A percentile compares a stretch with the other conserved stretches of the same genome.
These are phyloP conservation scores for Hippophae rhamnoides DNA, from an alignment of 306 rosid genomes.

Conservation along the genomic window DNA sequence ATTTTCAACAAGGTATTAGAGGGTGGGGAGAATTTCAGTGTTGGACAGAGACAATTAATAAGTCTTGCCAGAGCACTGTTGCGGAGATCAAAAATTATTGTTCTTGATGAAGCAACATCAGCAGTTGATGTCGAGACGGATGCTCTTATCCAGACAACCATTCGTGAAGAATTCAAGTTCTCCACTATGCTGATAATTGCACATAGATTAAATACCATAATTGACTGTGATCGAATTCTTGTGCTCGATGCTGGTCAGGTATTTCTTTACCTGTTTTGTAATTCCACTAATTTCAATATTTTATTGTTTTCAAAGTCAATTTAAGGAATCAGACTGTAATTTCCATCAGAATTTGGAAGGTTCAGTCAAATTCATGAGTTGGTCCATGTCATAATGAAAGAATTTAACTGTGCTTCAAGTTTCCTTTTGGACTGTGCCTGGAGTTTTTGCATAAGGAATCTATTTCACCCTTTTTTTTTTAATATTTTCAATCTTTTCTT, in stretches of 20 bases:
- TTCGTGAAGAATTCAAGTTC: conserved; percentile 67
- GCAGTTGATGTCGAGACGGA: conserved; percentile 88
- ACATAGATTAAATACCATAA: conserved; percentile 76
- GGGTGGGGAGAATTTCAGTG: conserved; percentile 89
- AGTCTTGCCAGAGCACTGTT: conserved; percentile 84
- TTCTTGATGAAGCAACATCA: conserved; percentile 95
- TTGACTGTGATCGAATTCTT: conserved; percentile 65
- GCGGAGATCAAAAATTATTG: conserved; percentile 76
- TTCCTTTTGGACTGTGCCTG: too few species aligned
- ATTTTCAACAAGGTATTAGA: conserved; percentile 51
- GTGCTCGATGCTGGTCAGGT: conserved; percentile 76
- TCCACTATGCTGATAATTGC: conserved; percentile 89
- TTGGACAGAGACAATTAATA: conserved; percentile 81
- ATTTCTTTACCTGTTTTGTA: conserved; percentile 6
- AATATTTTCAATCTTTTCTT: not conserved
- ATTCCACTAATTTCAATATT: not conserved
- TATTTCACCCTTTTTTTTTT: not conserved
- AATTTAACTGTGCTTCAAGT: too few species aligned
- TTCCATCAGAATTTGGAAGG: not conserved
- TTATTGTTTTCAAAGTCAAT: conserved; percentile 1
- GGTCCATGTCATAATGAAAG: not conserved
- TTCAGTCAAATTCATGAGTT: not conserved
- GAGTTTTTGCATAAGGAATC: not conserved
- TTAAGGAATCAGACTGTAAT: too few species aligned
- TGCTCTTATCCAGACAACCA: conserved; percentile 79